phyloP scores from a whole-genome alignment of 2,329 filamentous ascomycete genomes.

The Diplodia sapinea region DNA sequence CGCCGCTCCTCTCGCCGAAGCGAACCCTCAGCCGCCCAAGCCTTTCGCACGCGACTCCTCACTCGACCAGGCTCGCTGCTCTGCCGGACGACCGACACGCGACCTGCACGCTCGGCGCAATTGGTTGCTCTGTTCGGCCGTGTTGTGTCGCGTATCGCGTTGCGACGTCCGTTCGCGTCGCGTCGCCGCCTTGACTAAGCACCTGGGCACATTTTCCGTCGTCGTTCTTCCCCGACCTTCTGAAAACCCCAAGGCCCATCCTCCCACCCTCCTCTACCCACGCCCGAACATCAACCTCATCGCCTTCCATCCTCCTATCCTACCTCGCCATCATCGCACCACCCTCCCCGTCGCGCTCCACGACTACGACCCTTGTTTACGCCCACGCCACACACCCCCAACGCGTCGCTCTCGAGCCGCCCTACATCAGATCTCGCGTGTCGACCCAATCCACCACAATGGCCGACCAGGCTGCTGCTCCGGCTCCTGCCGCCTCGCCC shows the following conservation, averaged over 20 bases:
- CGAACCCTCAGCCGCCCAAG: constrained; percentile 47
- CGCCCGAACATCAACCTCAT: constrained; percentile 42
- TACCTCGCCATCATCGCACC: constrained; percentile 42
- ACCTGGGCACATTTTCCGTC: constrained; percentile 31
- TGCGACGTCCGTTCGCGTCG: constrained; percentile 28
- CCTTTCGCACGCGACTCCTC: constrained; percentile 76
- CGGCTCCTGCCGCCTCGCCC: constrained; percentile 38
- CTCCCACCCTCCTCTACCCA: constrained; percentile 30
- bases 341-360: constrained; percentile 39
- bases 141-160: constrained; percentile 27
- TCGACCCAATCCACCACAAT: constrained; percentile 44
- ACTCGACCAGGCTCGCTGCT: constrained; percentile 48
- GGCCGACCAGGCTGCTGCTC: constrained; percentile 45
- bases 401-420: constrained; percentile 42
- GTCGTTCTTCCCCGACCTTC: constrained; percentile 31
- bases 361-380: constrained; percentile 40
- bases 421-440: constrained; percentile 38
- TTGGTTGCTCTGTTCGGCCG: constrained; percentile 18
- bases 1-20: constrained; percentile 14
- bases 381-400: constrained; percentile 39
- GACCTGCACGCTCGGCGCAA: constrained; percentile 21
- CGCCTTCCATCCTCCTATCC: constrained; percentile 42
- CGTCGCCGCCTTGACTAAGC: constrained; percentile 28
- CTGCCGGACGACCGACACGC: constrained; percentile 11
- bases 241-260: constrained; percentile 31